Evolutionary conservation across 2,329 filamentous ascomycete species (phyloP), one percentile per base, ranked within the genome.

Genomic region (Phaeosphaeriaceae sp.): DNA sequence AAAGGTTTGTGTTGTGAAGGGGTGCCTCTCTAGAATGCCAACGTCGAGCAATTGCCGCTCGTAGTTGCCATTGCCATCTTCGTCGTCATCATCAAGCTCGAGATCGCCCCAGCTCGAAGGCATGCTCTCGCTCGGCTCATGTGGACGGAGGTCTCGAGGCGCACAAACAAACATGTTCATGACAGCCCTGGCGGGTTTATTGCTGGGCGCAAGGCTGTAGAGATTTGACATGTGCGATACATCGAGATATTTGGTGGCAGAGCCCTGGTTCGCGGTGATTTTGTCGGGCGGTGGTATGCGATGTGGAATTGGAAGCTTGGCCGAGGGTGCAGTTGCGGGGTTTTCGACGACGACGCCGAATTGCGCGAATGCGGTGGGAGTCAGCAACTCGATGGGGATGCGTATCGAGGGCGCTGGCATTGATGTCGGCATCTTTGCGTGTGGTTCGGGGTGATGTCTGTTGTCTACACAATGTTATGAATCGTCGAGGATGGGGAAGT

Each of bases 1-100:
- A 77, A 99, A 98, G 0, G 93, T 97, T 80, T 99, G 95, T 1
- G 91, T 91, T 1, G 95, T 98, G 78, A 89, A 98, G 0, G 95
- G 94, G 78, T 99, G 95, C 41, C 95, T 85, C 77, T 99, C 95
- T 27, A 98, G 86, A 56, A 97, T 86, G 20, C 80, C 79, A 53
- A 97, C 84, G 47, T 85, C 82, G 73, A 97, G 91, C 3, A 85
- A 60, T 42, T 73, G 64, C 46, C 67, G 64, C 21, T 71, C 57
- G 9, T 44, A 52, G 41, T 70, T 56, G 4, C 54, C 68, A 31
- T 65, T 66, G 13, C 65, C 61, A 15, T 73, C n/a, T n/a, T n/a
- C 66, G 7, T 49, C 53, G n/a, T 71, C 74, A 33, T 76, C 70
- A 57, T 73, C 70, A 53, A 72, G 58, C 60, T 73, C 70, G 42